Evolutionary conservation across 2,329 filamentous ascomycete species (phyloP).

Genomic region (Trichophyton verrucosum): DNA sequence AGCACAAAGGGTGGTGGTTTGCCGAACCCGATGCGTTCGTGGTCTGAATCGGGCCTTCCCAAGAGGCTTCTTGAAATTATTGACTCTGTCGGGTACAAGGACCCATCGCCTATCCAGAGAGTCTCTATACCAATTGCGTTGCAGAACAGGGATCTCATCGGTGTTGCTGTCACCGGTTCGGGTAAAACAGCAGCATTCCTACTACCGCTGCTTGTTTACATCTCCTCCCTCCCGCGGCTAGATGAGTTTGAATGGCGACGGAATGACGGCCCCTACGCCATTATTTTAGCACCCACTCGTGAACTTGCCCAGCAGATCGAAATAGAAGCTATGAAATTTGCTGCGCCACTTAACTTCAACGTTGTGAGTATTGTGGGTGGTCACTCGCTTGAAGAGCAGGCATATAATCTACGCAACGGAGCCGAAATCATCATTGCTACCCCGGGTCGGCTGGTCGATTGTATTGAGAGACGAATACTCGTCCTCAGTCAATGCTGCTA

Average conservation of each 20-base stretch:
- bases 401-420: constrained; percentile 76
- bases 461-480: constrained; percentile 81
- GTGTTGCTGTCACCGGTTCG: constrained; percentile 93
- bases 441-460: constrained; percentile 90
- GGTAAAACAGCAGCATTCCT: constrained; percentile 96
- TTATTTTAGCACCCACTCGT: constrained; percentile 90
- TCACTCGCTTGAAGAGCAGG: constrained; percentile 87
- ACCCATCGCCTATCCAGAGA: constrained; percentile 83
- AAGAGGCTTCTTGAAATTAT: constrained; percentile 68
- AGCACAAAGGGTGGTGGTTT: constrained; percentile 82
- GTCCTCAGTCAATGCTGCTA: constrained; percentile 96
- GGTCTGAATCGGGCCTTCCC: constrained; percentile 75
- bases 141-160: constrained; percentile 88
- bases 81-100: constrained; percentile 72
- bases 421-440: constrained; percentile 99
- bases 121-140: constrained; percentile 92
- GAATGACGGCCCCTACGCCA: constrained; percentile 92
- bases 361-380: constrained; percentile 98
- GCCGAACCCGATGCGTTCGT: constrained; percentile 91
- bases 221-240: constrained; percentile 74
- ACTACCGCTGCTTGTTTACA: constrained; percentile 84
- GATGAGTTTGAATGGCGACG: constrained; percentile 72
- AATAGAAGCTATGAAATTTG: constrained; percentile 84
- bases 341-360: constrained; percentile 76
- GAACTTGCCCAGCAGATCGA: constrained; percentile 98